Evolutionary conservation across 441 rosid genomes (phyloP).

Genomic region (Aquilaria agallochum): DNA sequence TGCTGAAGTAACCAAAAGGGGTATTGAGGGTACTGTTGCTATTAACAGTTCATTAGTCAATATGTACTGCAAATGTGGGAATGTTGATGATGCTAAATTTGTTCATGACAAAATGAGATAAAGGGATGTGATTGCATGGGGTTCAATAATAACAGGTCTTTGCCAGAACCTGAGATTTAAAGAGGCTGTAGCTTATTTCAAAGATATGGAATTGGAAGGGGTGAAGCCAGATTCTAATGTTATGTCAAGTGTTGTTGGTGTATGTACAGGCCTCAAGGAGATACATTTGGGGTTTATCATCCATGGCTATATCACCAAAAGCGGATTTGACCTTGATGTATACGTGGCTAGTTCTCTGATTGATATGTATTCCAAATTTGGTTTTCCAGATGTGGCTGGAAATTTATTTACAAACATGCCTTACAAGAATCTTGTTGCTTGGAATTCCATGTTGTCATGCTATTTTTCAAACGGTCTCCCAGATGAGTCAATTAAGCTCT

Average conservation of each 20-base stretch:
- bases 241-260: constrained; percentile 49
- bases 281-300: constrained; percentile 35
- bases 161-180: constrained; percentile 50
- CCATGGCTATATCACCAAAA: constrained; percentile 53
- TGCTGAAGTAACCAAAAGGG: constrained; percentile 50
- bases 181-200: constrained; percentile 46
- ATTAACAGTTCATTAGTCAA: constrained; percentile 52
- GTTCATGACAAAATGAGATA: constrained; percentile 44
- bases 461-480: constrained; percentile 56
- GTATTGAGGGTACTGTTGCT: constrained; percentile 31
- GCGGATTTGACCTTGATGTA: constrained; percentile 44
- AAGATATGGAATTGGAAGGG: constrained; percentile 41
- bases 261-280: constrained; percentile 53
- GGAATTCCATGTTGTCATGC: constrained; percentile 81
- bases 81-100: constrained; percentile 37
- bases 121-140: constrained; percentile 67
- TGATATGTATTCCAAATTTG: constrained; percentile 75
- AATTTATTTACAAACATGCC: constrained; percentile 48
- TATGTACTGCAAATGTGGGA: constrained; percentile 53
- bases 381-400: constrained; percentile 50
- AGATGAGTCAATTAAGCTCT: constrained; percentile 55
- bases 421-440: constrained; percentile 50
- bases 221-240: constrained; percentile 58
- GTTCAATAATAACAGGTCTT: constrained; percentile 69
- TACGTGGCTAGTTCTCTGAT: constrained; percentile 69